Base-by-base conservation (phyloP, 2,329 filamentous ascomycete species). In the Colletotrichum endophyticum region DNA sequence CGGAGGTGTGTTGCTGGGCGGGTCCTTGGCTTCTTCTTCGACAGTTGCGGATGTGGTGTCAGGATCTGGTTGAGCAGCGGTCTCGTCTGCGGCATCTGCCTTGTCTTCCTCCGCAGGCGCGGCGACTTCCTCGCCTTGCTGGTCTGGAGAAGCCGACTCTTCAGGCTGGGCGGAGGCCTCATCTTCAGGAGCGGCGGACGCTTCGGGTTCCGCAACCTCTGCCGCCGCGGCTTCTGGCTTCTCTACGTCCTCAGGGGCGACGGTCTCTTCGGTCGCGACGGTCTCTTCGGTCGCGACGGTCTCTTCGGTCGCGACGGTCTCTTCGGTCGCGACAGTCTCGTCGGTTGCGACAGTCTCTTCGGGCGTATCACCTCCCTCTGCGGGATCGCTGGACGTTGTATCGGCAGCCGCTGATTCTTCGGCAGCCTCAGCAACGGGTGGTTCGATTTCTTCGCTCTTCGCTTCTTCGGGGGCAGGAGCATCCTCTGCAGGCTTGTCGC, bases 41-140 rank as follows among this genome's bases (percentile, higher is more conserved):
- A 0, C n/a, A 53, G 44, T 53, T 22, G 44, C 44, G 11, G 44
- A 0, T 13, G 44, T 53, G 44, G 44, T 53, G n/a, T 53, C 44
- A 53, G 44, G n/a, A 13, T 53, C 44, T 4, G n/a, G 11, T n/a
- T 22, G 44, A 53, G 44, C n/a, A 28, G 56, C 56, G 13, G 56
- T 59, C 56, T 59, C 25, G 56, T 25, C 22, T 11, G 56, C 25
- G 25, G 1, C 25, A 28, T 25, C 56, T 25, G 22, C 27, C 56
- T 59, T 59, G 56, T 27, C 56, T 28, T 59, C 56, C 56, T 59
- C 56, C 22, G 16, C 56, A 13, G 22, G 56, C 7, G 25, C 56
- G 56, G n/a, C 44, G 11, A 0, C n/a, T 0, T 53, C 44, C 0
- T 22, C 44, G 0, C n/a, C 44, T 8, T 53, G 44, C 19, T 22